phyloP scores from a whole-genome alignment of 1,139 yeast species.

The Candida sanyaensis region DNA sequence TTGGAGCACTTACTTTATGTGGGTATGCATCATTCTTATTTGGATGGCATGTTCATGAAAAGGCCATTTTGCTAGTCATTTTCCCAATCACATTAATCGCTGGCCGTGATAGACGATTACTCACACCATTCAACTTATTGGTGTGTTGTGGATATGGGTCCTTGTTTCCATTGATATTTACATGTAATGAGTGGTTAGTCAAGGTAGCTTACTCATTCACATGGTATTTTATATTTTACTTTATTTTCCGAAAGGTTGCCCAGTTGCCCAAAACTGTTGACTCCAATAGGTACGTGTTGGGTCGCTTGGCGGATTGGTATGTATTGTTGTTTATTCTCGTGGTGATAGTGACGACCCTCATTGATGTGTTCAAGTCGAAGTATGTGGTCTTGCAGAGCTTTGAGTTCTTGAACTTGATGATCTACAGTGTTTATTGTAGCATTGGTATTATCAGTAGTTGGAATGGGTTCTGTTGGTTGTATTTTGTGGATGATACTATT shows the following conservation, averaged over 20 bases:
- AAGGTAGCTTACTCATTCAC: constrained; percentile 78
- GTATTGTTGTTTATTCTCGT: constrained; percentile 69
- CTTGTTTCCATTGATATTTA: constrained; percentile 82
- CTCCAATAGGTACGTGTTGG: constrained; percentile 52
- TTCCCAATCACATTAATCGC: constrained; percentile 71
- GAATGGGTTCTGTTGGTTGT: constrained; percentile 87
- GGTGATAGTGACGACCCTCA: constrained; percentile 52
- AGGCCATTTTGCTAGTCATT: constrained; percentile 87
- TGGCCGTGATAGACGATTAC: constrained; percentile 66
- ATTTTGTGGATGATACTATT: constrained; percentile 71
- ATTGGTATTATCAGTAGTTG: constrained; percentile 85
- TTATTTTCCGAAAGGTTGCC: constrained; percentile 69
- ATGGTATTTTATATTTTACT: constrained; percentile 81
- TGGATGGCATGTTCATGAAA: constrained; percentile 99
- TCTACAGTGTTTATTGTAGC: constrained; percentile 83
- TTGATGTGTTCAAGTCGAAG: constrained; percentile 58
- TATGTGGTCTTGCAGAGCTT: constrained; percentile 51
- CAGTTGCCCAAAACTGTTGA: constrained; percentile 22
- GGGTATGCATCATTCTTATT: constrained; percentile 89
- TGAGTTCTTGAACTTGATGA: constrained; percentile 79
- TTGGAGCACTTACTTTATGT: constrained; percentile 85
- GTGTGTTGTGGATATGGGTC: constrained; percentile 86
- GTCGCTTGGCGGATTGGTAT: constrained; percentile 69
- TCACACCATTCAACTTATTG: constrained; percentile 66
- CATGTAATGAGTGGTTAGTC: constrained; percentile 76